Evolutionary conservation across 2,329 filamentous ascomycete genomes (phyloP), one percentile per base, ranked within the genome.

Genomic region (Phialemoniopsis sp.): DNA sequence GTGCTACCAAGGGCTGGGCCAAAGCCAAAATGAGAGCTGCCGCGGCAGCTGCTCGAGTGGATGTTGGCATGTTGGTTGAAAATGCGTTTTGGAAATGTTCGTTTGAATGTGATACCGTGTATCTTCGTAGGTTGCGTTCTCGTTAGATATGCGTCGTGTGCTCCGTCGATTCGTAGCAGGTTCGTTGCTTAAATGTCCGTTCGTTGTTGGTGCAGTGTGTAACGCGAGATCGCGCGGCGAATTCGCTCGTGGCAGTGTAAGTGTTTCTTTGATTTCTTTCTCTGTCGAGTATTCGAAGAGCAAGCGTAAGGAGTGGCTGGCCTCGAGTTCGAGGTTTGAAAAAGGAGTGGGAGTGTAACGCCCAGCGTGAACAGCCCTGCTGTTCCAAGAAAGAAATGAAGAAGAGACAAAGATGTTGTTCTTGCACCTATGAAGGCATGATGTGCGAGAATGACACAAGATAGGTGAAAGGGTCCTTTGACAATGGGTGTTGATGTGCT

Each of bases 1-100:
- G 91, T 29, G 79, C 82, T 18, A 49, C 49, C 28, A 54, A 59
- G 6, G 54, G 47, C 36, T 52, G 46, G 6, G 49, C 48, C 35
- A 67, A 46, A 30, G 64, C 54, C 18, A 65, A 46, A 26, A 62
- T 41, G 13, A 68, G 36, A 7, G 41, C 29, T 31, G 42, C 13
- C 16, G 42, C 32, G 29, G 42, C 42, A 26, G 21, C 21, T 26
- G 10, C 21, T 26, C 21, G 17, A 50, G 34, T 43, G 15, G 5
- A 32, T 8, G 29, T 36, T 14, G 19, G 42, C 29, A 29, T 37
- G 37, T 38, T 43, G 14, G 28, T 17, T 26, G 21, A 6, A 32
- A 13, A 32, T 32, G 30, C 13, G 30, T 26, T 26, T 26, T 10
- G 6, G 10, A 10, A 26, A 6, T 26, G 21, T 26, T n/a, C n/a